Conservation (phyloP, 768 basidiomycete genomes). For the Kwoniella sp. region DNA sequence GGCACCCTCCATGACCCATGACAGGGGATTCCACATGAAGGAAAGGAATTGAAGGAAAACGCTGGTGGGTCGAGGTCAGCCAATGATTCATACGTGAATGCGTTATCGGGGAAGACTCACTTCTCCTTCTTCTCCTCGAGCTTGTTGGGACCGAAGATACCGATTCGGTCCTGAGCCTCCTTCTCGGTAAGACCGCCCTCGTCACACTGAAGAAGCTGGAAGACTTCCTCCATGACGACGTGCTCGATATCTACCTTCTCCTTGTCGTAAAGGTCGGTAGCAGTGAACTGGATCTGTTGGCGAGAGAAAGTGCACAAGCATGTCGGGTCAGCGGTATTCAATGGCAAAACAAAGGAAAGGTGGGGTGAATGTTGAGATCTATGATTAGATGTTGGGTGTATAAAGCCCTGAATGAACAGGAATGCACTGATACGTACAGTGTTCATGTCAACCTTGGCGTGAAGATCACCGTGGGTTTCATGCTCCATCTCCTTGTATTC, state of each 20-base stretch:
- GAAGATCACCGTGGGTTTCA: conserved; percentile 47
- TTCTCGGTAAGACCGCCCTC: conserved; percentile 74
- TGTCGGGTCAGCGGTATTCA: background rate
- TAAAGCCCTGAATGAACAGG: too few species aligned
- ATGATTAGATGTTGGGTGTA: background rate
- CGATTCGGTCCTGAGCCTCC: conserved; percentile 81
- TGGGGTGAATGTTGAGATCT: background rate
- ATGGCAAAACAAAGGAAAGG: background rate
- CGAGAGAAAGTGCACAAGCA: background rate
- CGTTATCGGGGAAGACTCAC: too few species aligned
- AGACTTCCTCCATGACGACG: conserved; percentile 93
- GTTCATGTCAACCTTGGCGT: conserved; percentile 54
- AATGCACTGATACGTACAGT: conserved; percentile 35
- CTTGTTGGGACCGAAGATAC: conserved; percentile 95
- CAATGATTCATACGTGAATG: background rate
- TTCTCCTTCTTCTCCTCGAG: conserved; percentile 70
- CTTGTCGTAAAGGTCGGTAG: conserved; percentile 73
- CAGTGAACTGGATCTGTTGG: conserved; percentile 56
- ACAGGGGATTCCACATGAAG: conserved; percentile 99
- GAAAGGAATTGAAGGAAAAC: conserved; percentile 89
- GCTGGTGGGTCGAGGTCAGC: conserved; percentile 58
- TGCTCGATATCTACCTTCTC: conserved; percentile 99
- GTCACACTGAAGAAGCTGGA: conserved; percentile 88
- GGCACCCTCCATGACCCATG: conserved; percentile 99
- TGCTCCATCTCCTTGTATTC: conserved; percentile 56